phyloP scores from a whole-genome alignment of 73 alveolate species.

The Tetrahymena malaccensis region DNA sequence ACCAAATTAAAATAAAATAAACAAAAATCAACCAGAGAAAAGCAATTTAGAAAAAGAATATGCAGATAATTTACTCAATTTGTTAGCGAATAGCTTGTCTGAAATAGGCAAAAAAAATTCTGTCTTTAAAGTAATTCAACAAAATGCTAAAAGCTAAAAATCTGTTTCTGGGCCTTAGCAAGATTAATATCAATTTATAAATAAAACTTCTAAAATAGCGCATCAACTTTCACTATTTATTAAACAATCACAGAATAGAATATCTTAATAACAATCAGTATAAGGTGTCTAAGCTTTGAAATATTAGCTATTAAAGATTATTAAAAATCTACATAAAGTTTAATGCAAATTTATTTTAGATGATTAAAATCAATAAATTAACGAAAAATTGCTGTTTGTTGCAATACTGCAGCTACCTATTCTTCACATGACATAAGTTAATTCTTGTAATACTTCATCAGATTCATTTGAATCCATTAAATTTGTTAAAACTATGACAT shows the following conservation, averaged over 20 bases:
- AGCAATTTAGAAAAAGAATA: not conserved
- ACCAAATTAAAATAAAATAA: too few species aligned
- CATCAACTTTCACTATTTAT: not conserved
- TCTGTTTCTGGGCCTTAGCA: not conserved
- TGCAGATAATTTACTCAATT: not conserved
- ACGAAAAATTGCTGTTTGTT: not conserved
- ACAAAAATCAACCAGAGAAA: not conserved
- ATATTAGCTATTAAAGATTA: not conserved
- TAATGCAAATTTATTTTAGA: not conserved
- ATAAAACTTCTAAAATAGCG: not conserved
- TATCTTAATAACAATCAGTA: not conserved
- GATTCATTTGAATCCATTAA: not conserved
- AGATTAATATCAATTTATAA: not conserved
- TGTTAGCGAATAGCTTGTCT: not conserved
- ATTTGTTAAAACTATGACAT: not conserved
- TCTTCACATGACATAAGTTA: not conserved
- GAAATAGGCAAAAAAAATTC: not conserved
- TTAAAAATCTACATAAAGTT: not conserved
- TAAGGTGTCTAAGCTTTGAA: not conserved
- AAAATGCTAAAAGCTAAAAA: not conserved
- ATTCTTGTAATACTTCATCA: not conserved
- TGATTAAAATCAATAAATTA: not conserved
- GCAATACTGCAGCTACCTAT: not conserved
- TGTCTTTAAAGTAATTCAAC: not conserved
- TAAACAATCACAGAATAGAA: not conserved